Conservation (phyloP, 805 yeast genomes). For the Candida wancherniae region DNA sequence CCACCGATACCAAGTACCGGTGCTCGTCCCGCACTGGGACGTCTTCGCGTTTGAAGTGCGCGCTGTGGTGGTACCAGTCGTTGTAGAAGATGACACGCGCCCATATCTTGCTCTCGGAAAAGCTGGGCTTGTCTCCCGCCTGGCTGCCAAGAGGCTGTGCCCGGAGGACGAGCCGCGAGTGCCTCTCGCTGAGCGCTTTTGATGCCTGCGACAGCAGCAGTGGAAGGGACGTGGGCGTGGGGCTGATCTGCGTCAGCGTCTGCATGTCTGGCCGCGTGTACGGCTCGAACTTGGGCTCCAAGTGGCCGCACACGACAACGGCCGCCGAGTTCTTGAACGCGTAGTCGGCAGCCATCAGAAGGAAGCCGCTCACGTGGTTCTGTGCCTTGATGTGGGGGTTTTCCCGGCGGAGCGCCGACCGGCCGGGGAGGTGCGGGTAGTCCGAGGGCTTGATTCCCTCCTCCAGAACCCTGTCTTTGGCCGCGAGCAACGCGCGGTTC, state of each 20-base stretch:
- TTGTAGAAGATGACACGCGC: slow-evolving; percentile 27
- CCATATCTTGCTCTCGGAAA: slow-evolving; percentile 16
- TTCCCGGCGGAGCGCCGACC: slow-evolving; percentile 24
- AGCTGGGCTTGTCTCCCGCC: slow-evolving; percentile 4
- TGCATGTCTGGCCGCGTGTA: background rate
- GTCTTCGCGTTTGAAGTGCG: slow-evolving; percentile 8
- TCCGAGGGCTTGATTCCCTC: slow-evolving; percentile 22
- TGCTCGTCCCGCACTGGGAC: slow-evolving; percentile 1
- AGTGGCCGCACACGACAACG: slow-evolving; percentile 26
- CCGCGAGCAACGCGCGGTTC: slow-evolving; percentile 18
- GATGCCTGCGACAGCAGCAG: background rate
- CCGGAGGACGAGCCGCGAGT: slow-evolving; percentile 3
- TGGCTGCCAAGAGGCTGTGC: slow-evolving; percentile 10
- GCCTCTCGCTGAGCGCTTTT: background rate
- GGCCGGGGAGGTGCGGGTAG: slow-evolving; percentile 26
- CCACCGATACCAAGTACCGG: slow-evolving; percentile 13
- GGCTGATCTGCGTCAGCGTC: slow-evolving; percentile 2
- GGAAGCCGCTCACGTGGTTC: slow-evolving; percentile 25
- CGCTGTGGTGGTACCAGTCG: slow-evolving; percentile 30
- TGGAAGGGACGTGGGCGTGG: background rate
- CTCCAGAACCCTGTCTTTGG: slow-evolving; percentile 15
- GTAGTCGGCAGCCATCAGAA: slow-evolving; percentile 22
- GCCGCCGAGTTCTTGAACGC: slow-evolving; percentile 23
- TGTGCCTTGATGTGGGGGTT: slow-evolving; percentile 29
- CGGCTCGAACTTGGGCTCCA: slow-evolving; percentile 24